These are phyloP conservation scores for Aureobasidium melanogenum DNA, from an alignment of 2,329 filamentous ascomycete species.

Conservation along the genomic window DNA sequence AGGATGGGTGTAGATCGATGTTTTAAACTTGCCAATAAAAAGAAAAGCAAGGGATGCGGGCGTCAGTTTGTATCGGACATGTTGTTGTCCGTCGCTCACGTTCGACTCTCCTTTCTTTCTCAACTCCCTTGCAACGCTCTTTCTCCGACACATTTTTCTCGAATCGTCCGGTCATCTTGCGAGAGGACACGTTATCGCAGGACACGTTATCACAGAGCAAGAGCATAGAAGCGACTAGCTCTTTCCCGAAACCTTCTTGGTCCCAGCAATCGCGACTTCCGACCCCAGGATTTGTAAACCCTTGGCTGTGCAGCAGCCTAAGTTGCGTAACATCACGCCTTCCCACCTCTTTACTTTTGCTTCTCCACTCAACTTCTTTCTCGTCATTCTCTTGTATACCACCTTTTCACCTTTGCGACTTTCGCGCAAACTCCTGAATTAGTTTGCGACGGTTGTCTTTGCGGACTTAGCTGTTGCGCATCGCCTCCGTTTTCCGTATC, in stretches of 20 bases:
- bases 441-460: not conserved
- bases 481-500: slow-evolving; percentile 1
- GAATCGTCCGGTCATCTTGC: not conserved
- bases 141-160: not conserved
- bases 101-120: slow-evolving; percentile 4
- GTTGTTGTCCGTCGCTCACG: slow-evolving; percentile 1
- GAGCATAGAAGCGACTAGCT: not conserved
- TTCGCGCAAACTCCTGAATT: not conserved
- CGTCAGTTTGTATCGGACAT: not conserved
- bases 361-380: not conserved
- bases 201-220: no score
- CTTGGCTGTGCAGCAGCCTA: not conserved
- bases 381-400: slow-evolving; percentile 3
- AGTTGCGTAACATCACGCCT: slow-evolving; percentile 12
- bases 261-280: not conserved
- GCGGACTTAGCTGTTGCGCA: slow-evolving; percentile 8
- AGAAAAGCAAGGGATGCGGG: not conserved
- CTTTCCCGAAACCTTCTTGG: not conserved
- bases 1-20: not conserved
- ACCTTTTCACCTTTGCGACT: not conserved
- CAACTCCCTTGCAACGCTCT: not conserved
- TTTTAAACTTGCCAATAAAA: not conserved
- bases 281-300: not conserved
- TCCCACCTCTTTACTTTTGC: not conserved
- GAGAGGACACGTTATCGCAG: not conserved